Evolutionary conservation across 306 rosid species (phyloP).

Genomic region (Castanospermum australe): DNA sequence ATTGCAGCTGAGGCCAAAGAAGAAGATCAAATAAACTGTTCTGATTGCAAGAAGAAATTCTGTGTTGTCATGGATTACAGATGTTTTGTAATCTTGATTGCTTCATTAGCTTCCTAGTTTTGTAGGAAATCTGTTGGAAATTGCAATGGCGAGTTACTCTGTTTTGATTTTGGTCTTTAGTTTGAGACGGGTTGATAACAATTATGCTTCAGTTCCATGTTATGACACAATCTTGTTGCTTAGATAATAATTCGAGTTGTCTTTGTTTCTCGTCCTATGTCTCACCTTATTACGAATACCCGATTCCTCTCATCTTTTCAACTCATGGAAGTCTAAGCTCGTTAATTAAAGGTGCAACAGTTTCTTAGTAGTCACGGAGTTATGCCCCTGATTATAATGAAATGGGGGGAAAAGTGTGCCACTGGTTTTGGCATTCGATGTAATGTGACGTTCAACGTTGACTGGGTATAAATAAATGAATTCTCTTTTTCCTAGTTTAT

Average conservation of each 20-base stretch:
- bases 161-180: conserved; percentile 2
- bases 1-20: conserved; percentile 98
- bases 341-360: neutral
- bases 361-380: neutral
- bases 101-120: conserved; percentile 16
- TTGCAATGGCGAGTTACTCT: neutral
- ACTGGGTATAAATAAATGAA: no score
- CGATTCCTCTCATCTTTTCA: neutral
- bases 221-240: conserved; percentile 8
- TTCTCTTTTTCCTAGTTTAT: neutral
- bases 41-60: conserved; percentile 4
- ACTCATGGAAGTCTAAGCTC: neutral
- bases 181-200: neutral
- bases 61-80: conserved; percentile 19
- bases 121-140: conserved; percentile 13
- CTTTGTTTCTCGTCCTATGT: neutral
- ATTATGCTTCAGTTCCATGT: conserved; percentile 9
- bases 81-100: conserved; percentile 19
- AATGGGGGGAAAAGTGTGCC: neutral
- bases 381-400: neutral
- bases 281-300: neutral
- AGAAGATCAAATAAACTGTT: conserved; percentile 87
- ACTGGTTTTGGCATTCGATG: neutral
- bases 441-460: neutral
- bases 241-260: neutral